Percentiles rank a stretch among this genome's conserved stretches.
Conservation (phyloP, 495 filamentous ascomycete species). For the Penicillium tannophilum region DNA sequence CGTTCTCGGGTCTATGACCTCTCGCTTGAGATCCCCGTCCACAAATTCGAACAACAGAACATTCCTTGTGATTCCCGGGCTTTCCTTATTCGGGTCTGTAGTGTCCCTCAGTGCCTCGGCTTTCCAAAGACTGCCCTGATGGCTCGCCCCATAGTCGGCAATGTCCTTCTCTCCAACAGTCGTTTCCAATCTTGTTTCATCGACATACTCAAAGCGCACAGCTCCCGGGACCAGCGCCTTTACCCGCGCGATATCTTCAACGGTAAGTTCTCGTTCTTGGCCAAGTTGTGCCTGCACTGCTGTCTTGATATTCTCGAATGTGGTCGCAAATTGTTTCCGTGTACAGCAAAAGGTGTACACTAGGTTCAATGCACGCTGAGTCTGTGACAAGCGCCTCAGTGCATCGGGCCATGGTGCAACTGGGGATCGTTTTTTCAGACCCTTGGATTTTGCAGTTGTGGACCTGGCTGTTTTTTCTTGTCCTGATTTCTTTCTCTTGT, state of each 20-base stretch:
- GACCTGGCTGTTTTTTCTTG: constrained; percentile 11
- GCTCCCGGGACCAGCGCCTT: constrained; percentile 74
- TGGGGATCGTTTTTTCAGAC: constrained; percentile 31
- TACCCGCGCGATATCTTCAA: constrained; percentile 82
- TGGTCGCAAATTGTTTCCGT: constrained; percentile 87
- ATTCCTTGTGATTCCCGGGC: constrained; percentile 50
- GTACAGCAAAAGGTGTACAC: constrained; percentile 95
- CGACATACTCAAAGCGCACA: constrained; percentile 83
- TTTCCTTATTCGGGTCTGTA: constrained; percentile 33
- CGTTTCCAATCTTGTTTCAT: constrained; percentile 77
- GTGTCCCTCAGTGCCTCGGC: constrained; percentile 24
- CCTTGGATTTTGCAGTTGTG: constrained; percentile 11
- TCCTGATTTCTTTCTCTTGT: constrained; percentile 6
- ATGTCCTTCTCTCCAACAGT: constrained; percentile 60
- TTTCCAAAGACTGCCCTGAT: constrained; percentile 27
- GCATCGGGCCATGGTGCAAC: constrained; percentile 69
- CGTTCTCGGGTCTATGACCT: constrained; percentile 69
- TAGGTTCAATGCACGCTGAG: constrained; percentile 82
- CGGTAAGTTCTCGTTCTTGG: constrained; percentile 53
- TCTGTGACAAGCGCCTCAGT: constrained; percentile 73
- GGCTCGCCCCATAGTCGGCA: constrained; percentile 23
- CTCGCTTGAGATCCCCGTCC: constrained; percentile 85
- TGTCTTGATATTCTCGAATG: constrained; percentile 81
- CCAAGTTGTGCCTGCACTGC: constrained; percentile 85
- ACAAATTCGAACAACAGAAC: constrained; percentile 90